phyloP scores from a whole-genome alignment of 768 basidiomycete species.

The Xanthoconium purpureum region DNA sequence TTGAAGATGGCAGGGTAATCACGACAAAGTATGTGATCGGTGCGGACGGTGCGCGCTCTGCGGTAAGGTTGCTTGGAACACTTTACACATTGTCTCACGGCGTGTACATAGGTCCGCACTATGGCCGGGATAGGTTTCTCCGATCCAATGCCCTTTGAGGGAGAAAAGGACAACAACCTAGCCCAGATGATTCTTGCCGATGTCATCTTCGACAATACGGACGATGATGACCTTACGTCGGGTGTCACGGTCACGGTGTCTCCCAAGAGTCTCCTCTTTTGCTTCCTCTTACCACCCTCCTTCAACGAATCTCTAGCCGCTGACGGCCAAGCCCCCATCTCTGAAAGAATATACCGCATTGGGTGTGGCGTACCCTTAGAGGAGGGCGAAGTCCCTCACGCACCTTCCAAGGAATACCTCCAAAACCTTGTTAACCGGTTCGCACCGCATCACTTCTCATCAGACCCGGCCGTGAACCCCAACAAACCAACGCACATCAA shows the following conservation, averaged over 20 bases:
- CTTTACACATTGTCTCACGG: neutral
- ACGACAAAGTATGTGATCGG: slow-evolving; percentile 47
- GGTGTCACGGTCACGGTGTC: slow-evolving; percentile 28
- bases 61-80: slow-evolving; percentile 30
- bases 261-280: slow-evolving; percentile 34
- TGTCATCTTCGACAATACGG: slow-evolving; percentile 32
- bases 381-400: slow-evolving; percentile 35
- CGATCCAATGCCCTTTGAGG: slow-evolving; percentile 37
- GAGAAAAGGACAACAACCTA: slow-evolving; percentile 28
- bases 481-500: slow-evolving; percentile 33
- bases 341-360: slow-evolving; percentile 37
- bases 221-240: slow-evolving; percentile 6
- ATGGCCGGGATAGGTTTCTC: slow-evolving; percentile 40
- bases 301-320: slow-evolving; percentile 19
- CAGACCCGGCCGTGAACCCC: slow-evolving; percentile 34
- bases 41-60: slow-evolving; percentile 49
- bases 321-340: slow-evolving; percentile 1
- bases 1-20: slow-evolving; percentile 45
- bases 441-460: slow-evolving; percentile 35
- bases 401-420: slow-evolving; percentile 41
- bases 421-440: slow-evolving; percentile 43
- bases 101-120: slow-evolving; percentile 38
- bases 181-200: slow-evolving; percentile 47
- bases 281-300: slow-evolving; percentile 35
- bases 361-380: slow-evolving; percentile 37